These are phyloP conservation scores for Syzygium aromaticum DNA, from an alignment of 345 rosid genomes.

Conservation along the genomic window DNA sequence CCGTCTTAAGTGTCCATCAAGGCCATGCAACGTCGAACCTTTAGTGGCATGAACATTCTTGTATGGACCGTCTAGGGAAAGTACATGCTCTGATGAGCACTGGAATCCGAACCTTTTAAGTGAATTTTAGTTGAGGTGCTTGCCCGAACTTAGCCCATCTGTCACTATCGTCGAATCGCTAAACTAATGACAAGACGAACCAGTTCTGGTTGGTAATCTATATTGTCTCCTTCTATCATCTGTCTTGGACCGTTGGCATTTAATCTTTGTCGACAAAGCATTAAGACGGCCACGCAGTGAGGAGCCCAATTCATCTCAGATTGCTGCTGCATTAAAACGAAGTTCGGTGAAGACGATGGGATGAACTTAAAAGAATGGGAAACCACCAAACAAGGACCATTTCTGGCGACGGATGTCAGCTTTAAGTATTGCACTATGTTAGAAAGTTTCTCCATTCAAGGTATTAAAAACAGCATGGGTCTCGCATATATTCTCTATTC, in stretches of 20 bases:
- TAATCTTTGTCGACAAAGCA: neutral
- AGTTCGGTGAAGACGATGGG: neutral
- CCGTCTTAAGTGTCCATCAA: neutral
- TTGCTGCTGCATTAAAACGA: neutral
- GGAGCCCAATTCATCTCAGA: neutral
- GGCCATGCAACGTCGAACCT: neutral
- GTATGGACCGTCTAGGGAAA: neutral
- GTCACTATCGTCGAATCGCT: neutral
- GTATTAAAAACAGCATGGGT: neutral
- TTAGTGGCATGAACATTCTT: neutral
- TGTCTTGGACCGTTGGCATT: neutral
- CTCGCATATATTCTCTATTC: neutral
- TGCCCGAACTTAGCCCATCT: neutral
- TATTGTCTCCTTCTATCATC: neutral
- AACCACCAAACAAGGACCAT: neutral
- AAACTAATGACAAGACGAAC: neutral
- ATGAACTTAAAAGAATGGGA: neutral
- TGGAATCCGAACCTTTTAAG: neutral
- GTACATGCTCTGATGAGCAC: neutral
- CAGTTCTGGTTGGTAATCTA: neutral
- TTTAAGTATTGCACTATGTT: neutral
- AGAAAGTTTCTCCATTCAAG: neutral
- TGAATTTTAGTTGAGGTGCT: neutral
- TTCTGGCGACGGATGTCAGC: neutral
- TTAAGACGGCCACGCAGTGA: neutral